Conservation (phyloP, 768 basidiomycete species). For the Lentinula boryana region DNA sequence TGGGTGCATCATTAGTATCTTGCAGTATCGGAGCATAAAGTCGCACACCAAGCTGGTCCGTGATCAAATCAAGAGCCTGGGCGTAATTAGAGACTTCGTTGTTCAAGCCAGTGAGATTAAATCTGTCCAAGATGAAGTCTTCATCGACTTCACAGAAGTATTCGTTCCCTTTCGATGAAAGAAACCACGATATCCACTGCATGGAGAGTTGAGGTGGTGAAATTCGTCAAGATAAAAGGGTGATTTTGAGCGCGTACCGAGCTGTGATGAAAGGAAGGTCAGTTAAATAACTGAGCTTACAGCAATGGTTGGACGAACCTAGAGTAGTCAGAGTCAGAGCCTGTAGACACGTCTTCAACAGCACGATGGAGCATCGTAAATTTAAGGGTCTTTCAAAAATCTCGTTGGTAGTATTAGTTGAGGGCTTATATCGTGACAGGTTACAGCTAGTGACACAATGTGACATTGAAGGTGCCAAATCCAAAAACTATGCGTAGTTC, state of each 20-base stretch:
- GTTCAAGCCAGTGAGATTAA: slow-evolving; percentile 97
- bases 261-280: neutral
- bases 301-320: slow-evolving; percentile 51
- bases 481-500: too few species aligned
- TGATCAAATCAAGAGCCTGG: slow-evolving; percentile 92
- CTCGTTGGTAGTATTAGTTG: neutral
- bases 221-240: neutral
- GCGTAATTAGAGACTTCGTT: slow-evolving; percentile 93
- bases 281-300: neutral
- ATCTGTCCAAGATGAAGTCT: slow-evolving; percentile 96
- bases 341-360: slow-evolving; percentile 88
- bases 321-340: slow-evolving; percentile 94
- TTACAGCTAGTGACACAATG: neutral
- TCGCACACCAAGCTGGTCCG: slow-evolving; percentile 81
- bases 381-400: neutral
- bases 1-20: neutral
- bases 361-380: slow-evolving; percentile 11
- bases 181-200: slow-evolving; percentile 97
- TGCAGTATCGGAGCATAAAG: neutral
- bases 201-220: neutral
- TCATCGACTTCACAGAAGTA: slow-evolving; percentile 99
- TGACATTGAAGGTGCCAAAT: neutral
- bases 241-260: slow-evolving; percentile 1
- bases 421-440: neutral
- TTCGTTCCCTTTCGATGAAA: slow-evolving; percentile 97